These are phyloP conservation scores for Hysterangium stoloniferum DNA, from an alignment of 768 basidiomycete genomes.

Conservation along the genomic window DNA sequence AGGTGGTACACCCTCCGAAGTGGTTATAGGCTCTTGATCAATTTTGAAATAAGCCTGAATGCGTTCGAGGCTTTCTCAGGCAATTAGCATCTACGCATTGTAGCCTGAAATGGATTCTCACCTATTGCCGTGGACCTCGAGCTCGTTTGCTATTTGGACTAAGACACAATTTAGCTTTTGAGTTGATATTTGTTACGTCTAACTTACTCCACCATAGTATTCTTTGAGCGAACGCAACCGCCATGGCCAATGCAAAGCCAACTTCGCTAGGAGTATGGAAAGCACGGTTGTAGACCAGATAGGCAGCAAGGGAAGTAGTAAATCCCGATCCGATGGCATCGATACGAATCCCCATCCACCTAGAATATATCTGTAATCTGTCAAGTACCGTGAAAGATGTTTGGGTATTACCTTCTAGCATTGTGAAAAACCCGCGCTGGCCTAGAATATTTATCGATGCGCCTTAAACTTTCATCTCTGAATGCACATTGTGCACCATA, in stretches of 20 bases:
- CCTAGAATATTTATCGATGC: slow-evolving; percentile 29
- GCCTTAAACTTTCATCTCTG: slow-evolving; percentile 21
- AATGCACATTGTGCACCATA: slow-evolving; percentile 31
- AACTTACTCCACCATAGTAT: neutral
- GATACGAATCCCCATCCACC: slow-evolving; percentile 32
- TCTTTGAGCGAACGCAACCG: slow-evolving; percentile 8
- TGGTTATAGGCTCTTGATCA: slow-evolving; percentile 43
- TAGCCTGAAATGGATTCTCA: neutral
- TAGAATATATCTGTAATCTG: neutral
- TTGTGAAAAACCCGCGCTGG: slow-evolving; percentile 24
- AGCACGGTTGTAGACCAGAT: slow-evolving; percentile 27
- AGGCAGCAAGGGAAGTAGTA: slow-evolving; percentile 21
- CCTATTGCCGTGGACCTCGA: slow-evolving; percentile 35
- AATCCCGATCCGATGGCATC: slow-evolving; percentile 35
- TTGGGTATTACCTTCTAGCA: slow-evolving; percentile 16
- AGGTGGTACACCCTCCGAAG: slow-evolving; percentile 39
- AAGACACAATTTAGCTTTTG: slow-evolving; percentile 5
- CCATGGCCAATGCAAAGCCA: slow-evolving; percentile 9
- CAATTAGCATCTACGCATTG: neutral
- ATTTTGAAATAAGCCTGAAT: slow-evolving; percentile 47
- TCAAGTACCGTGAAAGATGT: neutral
- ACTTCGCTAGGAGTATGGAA: slow-evolving; percentile 13
- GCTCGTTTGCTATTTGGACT: slow-evolving; percentile 35
- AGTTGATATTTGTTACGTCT: neutral
- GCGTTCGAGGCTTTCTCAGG: slow-evolving; percentile 31